Evolutionary conservation across 148 eudicot genomes (phyloP).

Genomic region (Fagopyrum esculentum): DNA sequence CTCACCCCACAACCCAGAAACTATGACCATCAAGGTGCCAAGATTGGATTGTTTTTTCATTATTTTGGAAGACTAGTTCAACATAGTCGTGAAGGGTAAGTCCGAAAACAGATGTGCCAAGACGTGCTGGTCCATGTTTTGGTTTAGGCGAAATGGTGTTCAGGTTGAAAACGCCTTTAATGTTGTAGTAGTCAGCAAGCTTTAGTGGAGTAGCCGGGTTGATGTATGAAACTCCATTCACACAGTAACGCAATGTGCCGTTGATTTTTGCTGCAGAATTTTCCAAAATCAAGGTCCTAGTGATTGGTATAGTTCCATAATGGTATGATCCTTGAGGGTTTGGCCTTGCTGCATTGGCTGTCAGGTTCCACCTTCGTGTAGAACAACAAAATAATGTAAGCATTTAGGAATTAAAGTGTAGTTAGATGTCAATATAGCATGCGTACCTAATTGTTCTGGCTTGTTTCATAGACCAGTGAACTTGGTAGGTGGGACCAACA

Average conservation of each 20-base stretch:
- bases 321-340: conserved; percentile 84
- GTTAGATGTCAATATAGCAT: neutral
- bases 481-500: conserved; percentile 52
- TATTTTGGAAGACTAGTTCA: conserved; percentile 79
- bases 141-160: conserved; percentile 37
- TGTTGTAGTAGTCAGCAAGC: conserved; percentile 69
- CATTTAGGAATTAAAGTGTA: no score
- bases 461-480: conserved; percentile 90
- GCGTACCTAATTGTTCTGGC: conserved; percentile 75
- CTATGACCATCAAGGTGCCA: conserved; percentile 77
- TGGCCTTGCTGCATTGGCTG: conserved; percentile 89
- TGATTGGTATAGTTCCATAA: conserved; percentile 49
- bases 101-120: conserved; percentile 45
- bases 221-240: conserved; percentile 49
- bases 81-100: conserved; percentile 47
- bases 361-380: conserved; percentile 54
- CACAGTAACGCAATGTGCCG: conserved; percentile 43
- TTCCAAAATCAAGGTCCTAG: conserved; percentile 42
- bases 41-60: conserved; percentile 54
- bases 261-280: conserved; percentile 38
- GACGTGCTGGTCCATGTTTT: conserved; percentile 26
- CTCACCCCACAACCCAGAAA: conserved; percentile 69
- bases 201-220: conserved; percentile 66
- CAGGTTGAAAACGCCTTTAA: conserved; percentile 53
- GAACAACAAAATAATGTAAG: neutral